These are phyloP conservation scores for Pouteria glomerata DNA, from an alignment of 148 eudicot species.

Conservation along the genomic window DNA sequence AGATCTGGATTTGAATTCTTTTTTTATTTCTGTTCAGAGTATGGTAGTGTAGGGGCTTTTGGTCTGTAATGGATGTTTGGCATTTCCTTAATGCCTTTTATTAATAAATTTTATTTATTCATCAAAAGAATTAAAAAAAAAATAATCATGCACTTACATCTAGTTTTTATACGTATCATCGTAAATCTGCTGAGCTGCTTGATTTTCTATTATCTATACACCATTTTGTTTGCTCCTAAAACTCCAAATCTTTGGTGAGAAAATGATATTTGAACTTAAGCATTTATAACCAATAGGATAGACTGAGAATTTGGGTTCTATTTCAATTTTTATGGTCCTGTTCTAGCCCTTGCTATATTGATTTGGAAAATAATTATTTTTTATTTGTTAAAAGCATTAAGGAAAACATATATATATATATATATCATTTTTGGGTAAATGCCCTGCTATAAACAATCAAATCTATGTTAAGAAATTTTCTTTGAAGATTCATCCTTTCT, in stretches of 20 bases:
- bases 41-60: too few relatives aligned
- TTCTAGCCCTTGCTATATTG: background rate
- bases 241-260: background rate
- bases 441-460: background rate
- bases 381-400: too few relatives aligned
- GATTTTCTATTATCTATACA: conserved; percentile 1
- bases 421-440: background rate
- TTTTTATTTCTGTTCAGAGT: too few relatives aligned
- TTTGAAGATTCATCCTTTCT: conserved; percentile 1
- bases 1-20: too few relatives aligned
- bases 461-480: background rate
- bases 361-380: background rate
- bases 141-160: too few relatives aligned
- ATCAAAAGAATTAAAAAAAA: too few relatives aligned
- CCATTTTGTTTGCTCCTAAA: conserved; percentile 1
- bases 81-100: too few relatives aligned
- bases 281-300: conserved; percentile 4
- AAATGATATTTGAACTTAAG: conserved; percentile 1
- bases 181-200: conserved; percentile 1
- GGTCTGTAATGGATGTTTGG: too few relatives aligned
- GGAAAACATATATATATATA: background rate
- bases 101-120: too few relatives aligned
- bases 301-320: background rate
- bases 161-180: too few relatives aligned
- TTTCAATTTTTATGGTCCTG: background rate